Evolutionary conservation across 306 rosid genomes (phyloP).

Genomic region (Trifolium fragiferum): DNA sequence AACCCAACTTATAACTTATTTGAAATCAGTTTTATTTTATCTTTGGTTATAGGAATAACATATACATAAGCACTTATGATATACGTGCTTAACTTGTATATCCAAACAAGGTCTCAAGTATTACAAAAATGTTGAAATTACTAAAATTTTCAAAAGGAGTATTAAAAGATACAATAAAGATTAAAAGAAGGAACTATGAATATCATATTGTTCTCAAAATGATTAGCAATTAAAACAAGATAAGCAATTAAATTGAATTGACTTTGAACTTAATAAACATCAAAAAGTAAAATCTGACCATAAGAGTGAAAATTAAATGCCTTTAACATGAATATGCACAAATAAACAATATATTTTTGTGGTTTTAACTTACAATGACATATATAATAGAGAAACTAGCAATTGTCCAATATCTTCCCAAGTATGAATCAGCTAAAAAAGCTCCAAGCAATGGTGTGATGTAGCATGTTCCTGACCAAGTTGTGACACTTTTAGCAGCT

Average conservation of each 20-base stretch:
- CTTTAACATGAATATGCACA: not conserved
- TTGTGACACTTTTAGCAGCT: constrained; percentile 73
- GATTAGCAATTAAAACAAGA: not conserved
- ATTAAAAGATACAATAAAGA: no score
- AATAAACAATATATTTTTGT: not conserved
- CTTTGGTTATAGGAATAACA: no score
- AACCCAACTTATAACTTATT: no score
- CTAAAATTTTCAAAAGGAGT: no score
- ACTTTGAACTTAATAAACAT: not conserved
- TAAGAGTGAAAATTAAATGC: constrained; percentile 15
- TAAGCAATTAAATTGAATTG: not conserved
- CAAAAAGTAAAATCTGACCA: constrained; percentile 9
- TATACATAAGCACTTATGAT: no score
- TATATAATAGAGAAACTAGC: constrained; percentile 71
- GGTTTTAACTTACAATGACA: constrained; percentile 60
- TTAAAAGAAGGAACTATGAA: not conserved
- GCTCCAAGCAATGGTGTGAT: constrained; percentile 89
- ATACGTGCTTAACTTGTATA: no score
- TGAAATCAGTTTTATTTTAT: no score
- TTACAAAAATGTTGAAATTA: not conserved
- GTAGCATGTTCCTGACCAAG: constrained; percentile 91
- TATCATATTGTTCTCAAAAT: not conserved
- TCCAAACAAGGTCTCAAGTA: not conserved
- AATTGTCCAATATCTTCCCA: constrained; percentile 97
- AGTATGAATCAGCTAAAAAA: constrained; percentile 87